Base-by-base conservation (phyloP, 345 rosid species). In the Geranium rotundifolium region DNA sequence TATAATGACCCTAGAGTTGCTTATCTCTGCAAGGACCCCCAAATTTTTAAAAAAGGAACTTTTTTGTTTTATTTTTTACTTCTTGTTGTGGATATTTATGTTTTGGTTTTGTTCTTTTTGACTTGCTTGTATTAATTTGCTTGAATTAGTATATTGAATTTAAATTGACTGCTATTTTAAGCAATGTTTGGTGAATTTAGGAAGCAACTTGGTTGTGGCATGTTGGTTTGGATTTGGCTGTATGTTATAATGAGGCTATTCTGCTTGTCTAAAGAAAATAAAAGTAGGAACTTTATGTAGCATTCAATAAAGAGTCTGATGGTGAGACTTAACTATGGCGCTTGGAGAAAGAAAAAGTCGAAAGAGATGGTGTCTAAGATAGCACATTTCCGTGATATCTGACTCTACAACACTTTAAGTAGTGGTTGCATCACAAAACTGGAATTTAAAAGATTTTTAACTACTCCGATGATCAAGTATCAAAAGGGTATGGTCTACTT, bases 21-120 rank as follows among this genome's bases (percentile, higher is more conserved):
- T 8, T 86, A 90, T 74, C 87, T 93, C 60, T 90, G 99, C 90
- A 71, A 72, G 84, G 27, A 59, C n/a, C 64, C 29, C 12, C 39
- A 41, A 12, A 30, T 41, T 17, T 5, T 1, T 4, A 34, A 34
- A 34, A 34, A 34, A 4, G 41, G 52, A n/a, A 7, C 59, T 1
- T 29, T 1, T 34, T 34, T 34, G 7, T 34, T 4, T 49, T n/a
- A 61, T 5, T 8, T 50, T 34, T 4, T 17, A 5, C 61, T 9
- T 16, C 7, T 30, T n/a, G 31, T 27, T 60, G 15, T 0, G 12
- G 31, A 52, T 17, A 9, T 58, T 34, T 34, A 8, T 34, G 39
- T 27, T 8, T 49, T 34, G 27, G 39, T 12, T 29, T 34, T 37
- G 15, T 39, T 58, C 8, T 31, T 63, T 34, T 41, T 12, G 15